Conservation (phyloP, 2,329 filamentous ascomycete species). For the Leptographium wingfieldii region DNA sequence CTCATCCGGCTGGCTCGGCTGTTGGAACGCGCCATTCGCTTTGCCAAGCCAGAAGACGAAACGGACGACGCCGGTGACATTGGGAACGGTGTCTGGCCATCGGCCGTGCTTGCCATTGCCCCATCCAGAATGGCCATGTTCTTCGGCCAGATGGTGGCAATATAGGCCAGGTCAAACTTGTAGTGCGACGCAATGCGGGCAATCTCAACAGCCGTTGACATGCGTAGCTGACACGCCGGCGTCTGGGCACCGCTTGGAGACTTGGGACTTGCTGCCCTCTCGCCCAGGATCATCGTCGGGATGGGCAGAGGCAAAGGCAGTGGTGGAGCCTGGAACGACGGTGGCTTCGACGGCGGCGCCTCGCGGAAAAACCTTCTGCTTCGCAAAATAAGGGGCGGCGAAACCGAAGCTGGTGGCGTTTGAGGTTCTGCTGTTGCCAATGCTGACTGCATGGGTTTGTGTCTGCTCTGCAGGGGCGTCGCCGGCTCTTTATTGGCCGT, state of each 20-base stretch:
- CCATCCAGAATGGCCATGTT: conserved; percentile 9
- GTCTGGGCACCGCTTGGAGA: conserved; percentile 5
- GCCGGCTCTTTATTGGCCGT: background rate
- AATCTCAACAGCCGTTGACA: conserved; percentile 39
- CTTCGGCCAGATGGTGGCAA: conserved; percentile 45
- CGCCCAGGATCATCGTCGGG: conserved; percentile 3
- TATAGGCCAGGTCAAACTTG: conserved; percentile 45
- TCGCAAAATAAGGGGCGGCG: background rate
- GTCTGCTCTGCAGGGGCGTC: background rate
- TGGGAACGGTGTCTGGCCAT: background rate
- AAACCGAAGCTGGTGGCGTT: background rate
- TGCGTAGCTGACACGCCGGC: conserved; percentile 32
- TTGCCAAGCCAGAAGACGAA: background rate
- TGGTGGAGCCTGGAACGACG: conserved; percentile 14
- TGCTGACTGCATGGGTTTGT: background rate
- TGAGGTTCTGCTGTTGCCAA: background rate
- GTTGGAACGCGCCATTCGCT: background rate
- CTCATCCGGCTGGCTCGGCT: conserved; percentile 4
- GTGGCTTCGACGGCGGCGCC: conserved; percentile 16
- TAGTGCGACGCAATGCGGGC: conserved; percentile 43
- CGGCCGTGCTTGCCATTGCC: background rate
- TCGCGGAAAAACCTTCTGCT: conserved; percentile 2
- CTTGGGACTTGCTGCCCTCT: background rate
- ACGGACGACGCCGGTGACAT: background rate
- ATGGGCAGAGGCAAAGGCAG: conserved; percentile 15